Percentiles rank a stretch among this genome's conserved stretches.
These are phyloP conservation scores for Pseudonectria buxi DNA, from an alignment of 2,329 filamentous ascomycete species.

Conservation along the genomic window DNA sequence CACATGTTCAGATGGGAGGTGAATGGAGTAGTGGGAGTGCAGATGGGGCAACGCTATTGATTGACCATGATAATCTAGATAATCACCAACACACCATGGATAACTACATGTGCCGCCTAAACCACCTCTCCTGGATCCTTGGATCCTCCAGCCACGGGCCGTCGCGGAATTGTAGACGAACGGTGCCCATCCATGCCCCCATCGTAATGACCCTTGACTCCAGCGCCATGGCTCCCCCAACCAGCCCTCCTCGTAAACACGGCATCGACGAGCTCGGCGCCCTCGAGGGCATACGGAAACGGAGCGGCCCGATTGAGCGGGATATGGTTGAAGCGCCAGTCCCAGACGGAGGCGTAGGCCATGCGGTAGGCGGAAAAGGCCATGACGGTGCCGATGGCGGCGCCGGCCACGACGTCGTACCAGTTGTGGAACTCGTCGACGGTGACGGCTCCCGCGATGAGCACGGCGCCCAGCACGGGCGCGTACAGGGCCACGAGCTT, in stretches of 20 bases:
- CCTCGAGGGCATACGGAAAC: constrained; percentile 42
- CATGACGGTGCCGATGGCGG: constrained; percentile 56
- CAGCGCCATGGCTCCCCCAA: constrained; percentile 40
- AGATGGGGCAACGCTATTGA: too few species aligned
- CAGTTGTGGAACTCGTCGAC: constrained; percentile 71
- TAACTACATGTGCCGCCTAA: too few species aligned
- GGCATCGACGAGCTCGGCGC: constrained; percentile 43
- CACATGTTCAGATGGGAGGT: too few species aligned
- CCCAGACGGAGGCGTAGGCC: constrained; percentile 61
- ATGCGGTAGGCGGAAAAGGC: constrained; percentile 61
- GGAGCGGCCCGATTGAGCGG: constrained; percentile 53
- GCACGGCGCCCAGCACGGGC: constrained; percentile 58
- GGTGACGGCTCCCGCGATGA: constrained; percentile 63
- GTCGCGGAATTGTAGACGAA: constrained; percentile 11
- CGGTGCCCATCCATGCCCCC: constrained; percentile 1
- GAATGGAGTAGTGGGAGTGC: too few species aligned
- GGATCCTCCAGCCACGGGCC: constrained; percentile 8
- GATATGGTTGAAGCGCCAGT: constrained; percentile 60
- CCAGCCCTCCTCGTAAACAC: constrained; percentile 54
- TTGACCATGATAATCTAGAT: too few species aligned
- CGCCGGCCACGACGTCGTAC: constrained; percentile 66
- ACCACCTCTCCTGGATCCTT: neutral
- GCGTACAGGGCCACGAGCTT: constrained; percentile 60
- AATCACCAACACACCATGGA: too few species aligned
- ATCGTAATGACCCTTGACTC: constrained; percentile 8